Percentiles rank a stretch among this genome's conserved stretches.
Conservation (phyloP, 345 rosid genomes). For the Syzygium aromaticum region DNA sequence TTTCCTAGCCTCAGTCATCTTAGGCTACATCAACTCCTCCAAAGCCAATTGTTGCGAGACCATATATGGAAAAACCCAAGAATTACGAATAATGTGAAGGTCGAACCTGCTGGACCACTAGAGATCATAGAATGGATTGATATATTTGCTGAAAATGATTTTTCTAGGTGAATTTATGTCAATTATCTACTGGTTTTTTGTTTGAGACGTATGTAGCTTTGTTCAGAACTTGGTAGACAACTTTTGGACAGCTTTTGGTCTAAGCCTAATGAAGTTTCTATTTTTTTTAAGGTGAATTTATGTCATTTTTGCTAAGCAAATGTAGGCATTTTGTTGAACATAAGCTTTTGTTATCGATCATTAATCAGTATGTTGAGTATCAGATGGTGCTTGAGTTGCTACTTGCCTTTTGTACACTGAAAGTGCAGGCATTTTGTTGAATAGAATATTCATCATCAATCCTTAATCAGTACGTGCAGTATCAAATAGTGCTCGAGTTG, state of each 20-base stretch:
- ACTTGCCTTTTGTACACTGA: too few relatives aligned
- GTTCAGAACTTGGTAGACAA: neutral
- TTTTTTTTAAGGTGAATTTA: too few relatives aligned
- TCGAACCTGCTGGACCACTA: neutral
- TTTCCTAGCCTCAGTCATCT: neutral
- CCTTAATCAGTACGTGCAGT: neutral
- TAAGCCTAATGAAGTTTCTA: too few relatives aligned
- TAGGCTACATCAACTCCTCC: neutral
- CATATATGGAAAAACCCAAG: neutral
- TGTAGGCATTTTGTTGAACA: neutral
- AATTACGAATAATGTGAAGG: neutral
- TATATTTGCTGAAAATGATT: neutral
- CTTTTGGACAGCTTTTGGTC: too few relatives aligned
- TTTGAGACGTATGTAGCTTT: neutral
- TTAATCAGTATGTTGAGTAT: rapidly evolving
- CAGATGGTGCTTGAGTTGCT: too few relatives aligned
- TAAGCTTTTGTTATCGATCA: neutral
- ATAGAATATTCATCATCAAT: neutral
- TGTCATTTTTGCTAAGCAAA: too few relatives aligned
- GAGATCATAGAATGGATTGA: neutral
- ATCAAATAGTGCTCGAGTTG: neutral
- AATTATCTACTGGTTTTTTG: neutral
- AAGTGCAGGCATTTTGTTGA: too few relatives aligned
- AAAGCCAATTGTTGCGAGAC: neutral
- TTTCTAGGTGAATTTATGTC: neutral